Percentiles rank a stretch among this genome's conserved stretches.
Conservation (phyloP, 2,329 filamentous ascomycete species). For the Sphaerostilbella broomeana region DNA sequence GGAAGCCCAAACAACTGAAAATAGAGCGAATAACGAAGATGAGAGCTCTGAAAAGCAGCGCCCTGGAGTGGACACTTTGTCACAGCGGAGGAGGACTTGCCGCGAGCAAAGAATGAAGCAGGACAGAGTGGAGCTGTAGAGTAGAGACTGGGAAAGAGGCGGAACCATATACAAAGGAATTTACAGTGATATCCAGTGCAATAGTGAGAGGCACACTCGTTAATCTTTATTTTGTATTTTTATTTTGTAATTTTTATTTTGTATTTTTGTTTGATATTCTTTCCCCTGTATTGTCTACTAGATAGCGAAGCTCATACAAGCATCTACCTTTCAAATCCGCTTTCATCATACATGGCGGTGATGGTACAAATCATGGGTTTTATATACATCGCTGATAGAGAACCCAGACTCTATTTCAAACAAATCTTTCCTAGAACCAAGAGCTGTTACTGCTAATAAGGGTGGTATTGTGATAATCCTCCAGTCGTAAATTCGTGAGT, state of each 20-base stretch:
- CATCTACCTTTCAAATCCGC: not conserved
- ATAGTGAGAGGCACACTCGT: slow-evolving; percentile 7
- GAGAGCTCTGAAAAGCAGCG: slow-evolving; percentile 20
- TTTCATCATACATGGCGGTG: slow-evolving; percentile 25
- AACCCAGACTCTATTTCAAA: slow-evolving; percentile 11
- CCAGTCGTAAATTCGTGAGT: not conserved
- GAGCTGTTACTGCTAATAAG: no score
- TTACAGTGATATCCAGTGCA: slow-evolving; percentile 13
- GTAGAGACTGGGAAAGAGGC: not conserved
- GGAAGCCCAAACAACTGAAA: not conserved
- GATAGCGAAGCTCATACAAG: not conserved
- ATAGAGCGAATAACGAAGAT: not conserved
- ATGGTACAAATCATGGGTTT: slow-evolving; percentile 24
- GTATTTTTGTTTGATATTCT: not conserved
- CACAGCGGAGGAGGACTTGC: slow-evolving; percentile 43
- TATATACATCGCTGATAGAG: slow-evolving; percentile 25
- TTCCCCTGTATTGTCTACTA: not conserved
- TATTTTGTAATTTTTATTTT: not conserved
- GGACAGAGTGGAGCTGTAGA: no score
- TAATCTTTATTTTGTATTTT: slow-evolving; percentile 6
- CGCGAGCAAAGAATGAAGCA: slow-evolving; percentile 25
- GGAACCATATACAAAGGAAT: not conserved
- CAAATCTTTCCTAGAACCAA: not conserved
- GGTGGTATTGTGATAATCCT: no score
- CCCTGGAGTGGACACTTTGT: slow-evolving; percentile 45